Evolutionary conservation across 2,329 filamentous ascomycete species (phyloP).

Genomic region (Pseudopyricularia cyperi): DNA sequence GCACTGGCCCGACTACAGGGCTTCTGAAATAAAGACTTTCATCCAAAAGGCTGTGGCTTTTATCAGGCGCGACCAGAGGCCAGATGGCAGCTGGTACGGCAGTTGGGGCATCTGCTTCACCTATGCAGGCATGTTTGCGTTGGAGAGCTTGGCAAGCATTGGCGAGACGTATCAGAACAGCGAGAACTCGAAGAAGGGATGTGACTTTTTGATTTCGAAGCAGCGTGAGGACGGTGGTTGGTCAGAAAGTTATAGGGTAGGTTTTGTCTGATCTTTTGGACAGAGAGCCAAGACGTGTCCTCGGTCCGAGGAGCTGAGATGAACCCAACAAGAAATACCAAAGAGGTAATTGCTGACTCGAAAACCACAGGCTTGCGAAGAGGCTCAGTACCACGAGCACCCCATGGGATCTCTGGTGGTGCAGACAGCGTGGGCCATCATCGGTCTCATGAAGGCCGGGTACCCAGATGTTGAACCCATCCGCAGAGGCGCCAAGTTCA

Average conservation of each 20-base stretch:
- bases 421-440: slow-evolving; percentile 83
- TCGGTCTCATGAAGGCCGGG: slow-evolving; percentile 68
- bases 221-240: slow-evolving; percentile 87
- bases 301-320: too few relatives aligned
- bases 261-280: slow-evolving; percentile 1
- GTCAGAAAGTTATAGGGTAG: slow-evolving; percentile 80
- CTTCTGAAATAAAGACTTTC: slow-evolving; percentile 60
- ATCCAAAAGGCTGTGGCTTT: slow-evolving; percentile 64
- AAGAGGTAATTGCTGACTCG: background rate
- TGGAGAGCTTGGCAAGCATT: slow-evolving; percentile 70
- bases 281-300: too few relatives aligned
- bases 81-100: slow-evolving; percentile 93
- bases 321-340: background rate
- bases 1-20: slow-evolving; percentile 69
- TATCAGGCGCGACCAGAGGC: slow-evolving; percentile 65
- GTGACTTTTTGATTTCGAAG: slow-evolving; percentile 72
- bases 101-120: slow-evolving; percentile 98
- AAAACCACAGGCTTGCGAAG: slow-evolving; percentile 54
- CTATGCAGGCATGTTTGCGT: slow-evolving; percentile 91
- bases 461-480: slow-evolving; percentile 67
- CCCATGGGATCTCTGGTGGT: slow-evolving; percentile 71
- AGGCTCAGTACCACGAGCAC: slow-evolving; percentile 62
- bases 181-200: slow-evolving; percentile 56
- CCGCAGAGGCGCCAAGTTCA: slow-evolving; percentile 59
- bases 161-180: slow-evolving; percentile 74